Evolutionary conservation across 2,329 filamentous ascomycete genomes (phyloP), one percentile per base, ranked within the genome.

Genomic region (Hymenoscyphus repandus): DNA sequence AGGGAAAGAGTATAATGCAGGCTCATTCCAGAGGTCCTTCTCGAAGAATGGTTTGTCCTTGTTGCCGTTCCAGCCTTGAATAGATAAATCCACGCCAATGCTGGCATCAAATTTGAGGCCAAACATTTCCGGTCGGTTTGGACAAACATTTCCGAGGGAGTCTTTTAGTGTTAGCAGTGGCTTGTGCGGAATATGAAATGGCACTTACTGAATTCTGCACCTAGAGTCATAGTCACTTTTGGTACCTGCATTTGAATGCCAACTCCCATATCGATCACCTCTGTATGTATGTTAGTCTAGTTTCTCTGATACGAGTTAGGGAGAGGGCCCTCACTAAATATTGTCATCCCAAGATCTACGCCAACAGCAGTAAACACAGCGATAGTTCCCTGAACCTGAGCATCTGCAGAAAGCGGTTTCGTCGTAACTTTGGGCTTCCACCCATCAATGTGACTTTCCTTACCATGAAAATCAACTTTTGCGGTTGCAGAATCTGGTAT

Each of bases 391-490:
- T 49, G 36, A 22, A 52, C 31, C 20, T 52, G 22, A n/a, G 41
- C 50, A 12, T 45, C 36, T 7, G 45, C 17, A 12, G 37, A 15
- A 10, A 45, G 11, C 5, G 36, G 33, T 30, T 49, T 27, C 10
- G 27, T 49, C 5, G 36, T 36, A 15, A 52, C 17, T 7, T 12
- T 39, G 20, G 50, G 50, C 20, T 45, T 30, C 50, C 50, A 52
- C 18, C 50, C 50, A 15, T 44, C 13, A n/a, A 45, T 33, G 9
- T 31, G 31, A 30, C 10, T 49, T 10, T 37, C 30, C 6, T 38
- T 15, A 17, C 33, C 40, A 11, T 38, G 13, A 17, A 45, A 44
- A 11, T 45, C 38, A 13, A 52, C 22, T 11, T 49, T 39, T 32
- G 45, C 37, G 13, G 17, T 32, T 18, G 50, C 34, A 2, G 17